Evolutionary conservation across 805 yeast genomes (phyloP).

Genomic region (Suhomyces canberraensis): DNA sequence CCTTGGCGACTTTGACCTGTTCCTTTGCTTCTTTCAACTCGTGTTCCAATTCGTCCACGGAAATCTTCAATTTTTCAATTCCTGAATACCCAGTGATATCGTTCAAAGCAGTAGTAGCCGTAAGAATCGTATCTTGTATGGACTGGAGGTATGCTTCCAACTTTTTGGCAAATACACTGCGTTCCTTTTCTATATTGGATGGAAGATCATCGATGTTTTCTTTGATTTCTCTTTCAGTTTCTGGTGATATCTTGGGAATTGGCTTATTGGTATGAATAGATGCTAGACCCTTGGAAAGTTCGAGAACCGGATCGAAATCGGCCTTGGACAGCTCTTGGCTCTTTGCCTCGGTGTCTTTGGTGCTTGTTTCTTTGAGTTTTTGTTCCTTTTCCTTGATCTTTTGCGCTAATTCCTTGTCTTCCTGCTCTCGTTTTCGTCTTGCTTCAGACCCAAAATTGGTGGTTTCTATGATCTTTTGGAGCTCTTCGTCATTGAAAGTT

Average conservation of each 20-base stretch:
- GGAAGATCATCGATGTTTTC: conserved; percentile 38
- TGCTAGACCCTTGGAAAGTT: conserved; percentile 2
- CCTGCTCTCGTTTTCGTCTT: conserved; percentile 6
- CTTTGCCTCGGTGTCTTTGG: not conserved
- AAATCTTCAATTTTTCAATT: conserved; percentile 65
- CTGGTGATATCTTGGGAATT: not conserved
- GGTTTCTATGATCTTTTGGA: conserved; percentile 32
- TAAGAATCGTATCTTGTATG: conserved; percentile 52
- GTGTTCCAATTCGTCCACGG: conserved; percentile 56
- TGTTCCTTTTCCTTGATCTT: conserved; percentile 1
- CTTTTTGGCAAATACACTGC: conserved; percentile 36
- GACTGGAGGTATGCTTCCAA: conserved; percentile 52
- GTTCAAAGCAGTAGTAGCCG: conserved; percentile 69
- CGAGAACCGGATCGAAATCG: not conserved
- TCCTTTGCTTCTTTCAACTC: conserved; percentile 48
- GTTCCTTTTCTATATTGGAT: conserved; percentile 40
- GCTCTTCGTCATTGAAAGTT: conserved; percentile 22
- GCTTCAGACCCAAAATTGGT: conserved; percentile 27
- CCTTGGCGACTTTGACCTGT: conserved; percentile 48
- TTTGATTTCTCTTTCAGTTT: conserved; percentile 8
- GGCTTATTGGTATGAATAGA: not conserved
- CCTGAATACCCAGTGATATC: conserved; percentile 89
- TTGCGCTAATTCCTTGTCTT: conserved; percentile 1
- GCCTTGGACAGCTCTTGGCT: not conserved
- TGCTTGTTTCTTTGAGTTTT: conserved; percentile 5